phyloP scores from a whole-genome alignment of 2,329 filamentous ascomycete genomes.

The Neopestalotiopsis sp. region DNA sequence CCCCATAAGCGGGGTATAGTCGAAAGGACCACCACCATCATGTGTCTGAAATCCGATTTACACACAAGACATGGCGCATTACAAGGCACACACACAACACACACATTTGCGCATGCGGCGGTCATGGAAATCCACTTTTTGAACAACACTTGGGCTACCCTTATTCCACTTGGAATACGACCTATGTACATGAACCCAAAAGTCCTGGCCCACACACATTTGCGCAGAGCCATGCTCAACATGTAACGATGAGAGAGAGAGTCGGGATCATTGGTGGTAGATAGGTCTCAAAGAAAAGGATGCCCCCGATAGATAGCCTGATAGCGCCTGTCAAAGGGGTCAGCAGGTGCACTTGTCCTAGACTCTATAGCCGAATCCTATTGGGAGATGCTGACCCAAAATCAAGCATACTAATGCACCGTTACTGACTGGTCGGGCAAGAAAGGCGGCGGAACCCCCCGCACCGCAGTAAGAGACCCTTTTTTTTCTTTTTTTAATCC shows the following conservation, averaged over 20 bases:
- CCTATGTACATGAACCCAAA: background rate
- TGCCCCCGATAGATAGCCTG: background rate
- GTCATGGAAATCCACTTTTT: background rate
- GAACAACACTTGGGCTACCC: background rate
- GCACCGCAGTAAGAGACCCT: too few species aligned
- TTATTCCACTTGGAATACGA: background rate
- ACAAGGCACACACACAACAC: background rate
- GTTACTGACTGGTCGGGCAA: too few species aligned
- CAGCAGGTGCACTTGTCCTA: too few species aligned
- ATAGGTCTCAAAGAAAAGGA: background rate
- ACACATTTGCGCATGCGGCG: background rate
- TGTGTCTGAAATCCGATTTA: background rate
- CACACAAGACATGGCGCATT: background rate
- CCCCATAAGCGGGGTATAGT: conserved; percentile 1
- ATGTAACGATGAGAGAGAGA: background rate
- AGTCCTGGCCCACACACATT: too few species aligned
- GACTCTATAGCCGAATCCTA: too few species aligned
- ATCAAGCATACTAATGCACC: too few species aligned
- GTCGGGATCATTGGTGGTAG: background rate
- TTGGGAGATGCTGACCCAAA: too few species aligned
- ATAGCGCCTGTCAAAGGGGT: too few species aligned
- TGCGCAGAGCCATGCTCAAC: too few species aligned
- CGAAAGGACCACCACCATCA: background rate
- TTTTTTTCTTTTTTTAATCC: too few species aligned
- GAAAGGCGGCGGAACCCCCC: too few species aligned